phyloP scores from a whole-genome alignment of 2,329 filamentous ascomycete species.

The Moelleriella libera region DNA sequence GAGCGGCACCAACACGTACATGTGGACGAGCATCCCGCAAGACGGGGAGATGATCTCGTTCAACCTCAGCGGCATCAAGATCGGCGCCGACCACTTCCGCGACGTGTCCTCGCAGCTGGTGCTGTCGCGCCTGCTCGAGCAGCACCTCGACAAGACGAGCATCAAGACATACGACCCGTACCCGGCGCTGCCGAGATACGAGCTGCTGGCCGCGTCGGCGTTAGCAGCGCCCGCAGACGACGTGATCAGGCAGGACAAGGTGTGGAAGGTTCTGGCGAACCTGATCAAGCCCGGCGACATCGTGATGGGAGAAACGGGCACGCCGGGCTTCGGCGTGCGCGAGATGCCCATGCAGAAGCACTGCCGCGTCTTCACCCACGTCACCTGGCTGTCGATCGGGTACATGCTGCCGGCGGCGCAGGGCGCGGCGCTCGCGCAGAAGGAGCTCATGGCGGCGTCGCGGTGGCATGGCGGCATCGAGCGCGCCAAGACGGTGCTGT shows the following conservation, averaged over 20 bases:
- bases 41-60: constrained; percentile 17
- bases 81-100: constrained; percentile 16
- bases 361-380: constrained; percentile 30
- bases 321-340: constrained; percentile 37
- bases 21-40: constrained; percentile 21
- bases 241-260: constrained; percentile 21
- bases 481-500: constrained; percentile 30
- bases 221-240: not conserved
- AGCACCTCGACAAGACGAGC: constrained; percentile 9
- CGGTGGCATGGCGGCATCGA: constrained; percentile 6
- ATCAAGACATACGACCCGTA: constrained; percentile 11
- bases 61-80: constrained; percentile 14
- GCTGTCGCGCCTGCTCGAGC: constrained; percentile 8
- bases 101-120: constrained; percentile 12
- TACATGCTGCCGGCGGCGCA: constrained; percentile 45
- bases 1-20: constrained; percentile 30
- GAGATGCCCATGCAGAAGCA: constrained; percentile 34
- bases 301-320: constrained; percentile 43
- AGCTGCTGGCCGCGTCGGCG: constrained; percentile 4
- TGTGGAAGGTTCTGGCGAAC: constrained; percentile 30
- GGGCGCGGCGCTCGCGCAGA: constrained; percentile 39
- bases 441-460: constrained; percentile 20
- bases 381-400: constrained; percentile 46
- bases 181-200: constrained; percentile 13
- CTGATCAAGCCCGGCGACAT: constrained; percentile 39